These are phyloP conservation scores for Cladosporium colombiae DNA, from an alignment of 2,329 filamentous ascomycete genomes.

Conservation along the genomic window DNA sequence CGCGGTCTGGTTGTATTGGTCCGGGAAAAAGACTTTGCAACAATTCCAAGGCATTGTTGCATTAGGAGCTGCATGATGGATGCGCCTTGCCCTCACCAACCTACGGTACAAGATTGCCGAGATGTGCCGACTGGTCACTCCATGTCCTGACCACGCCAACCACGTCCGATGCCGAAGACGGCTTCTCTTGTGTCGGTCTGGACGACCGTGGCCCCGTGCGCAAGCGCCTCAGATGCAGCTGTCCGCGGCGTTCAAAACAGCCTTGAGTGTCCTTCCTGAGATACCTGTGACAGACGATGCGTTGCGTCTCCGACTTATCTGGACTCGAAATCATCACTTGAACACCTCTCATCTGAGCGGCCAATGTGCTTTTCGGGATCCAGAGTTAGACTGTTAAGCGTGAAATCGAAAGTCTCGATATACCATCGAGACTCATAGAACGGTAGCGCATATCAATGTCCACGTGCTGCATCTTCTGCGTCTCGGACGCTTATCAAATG, in stretches of 20 bases:
- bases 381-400: not conserved
- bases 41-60: not conserved
- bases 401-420: not conserved
- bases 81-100: not conserved
- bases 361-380: not conserved
- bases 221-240: not conserved
- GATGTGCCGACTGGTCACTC: not conserved
- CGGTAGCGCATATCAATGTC: not conserved
- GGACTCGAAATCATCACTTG: not conserved
- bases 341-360: not conserved
- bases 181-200: not conserved
- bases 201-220: not conserved
- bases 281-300: not conserved
- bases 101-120: conserved; percentile 10
- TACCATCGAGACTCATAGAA: not conserved
- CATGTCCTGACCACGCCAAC: not conserved
- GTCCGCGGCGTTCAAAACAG: conserved; percentile 10
- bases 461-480: not conserved
- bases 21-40: not conserved
- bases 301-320: not conserved
- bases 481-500: not conserved
- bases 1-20: not conserved
- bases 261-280: not conserved
- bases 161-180: not conserved
- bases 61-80: not conserved